Percentiles rank a stretch among this genome's conserved stretches.
These are phyloP conservation scores for Isatis tinctoria DNA, from an alignment of 345 rosid genomes.

Conservation along the genomic window DNA sequence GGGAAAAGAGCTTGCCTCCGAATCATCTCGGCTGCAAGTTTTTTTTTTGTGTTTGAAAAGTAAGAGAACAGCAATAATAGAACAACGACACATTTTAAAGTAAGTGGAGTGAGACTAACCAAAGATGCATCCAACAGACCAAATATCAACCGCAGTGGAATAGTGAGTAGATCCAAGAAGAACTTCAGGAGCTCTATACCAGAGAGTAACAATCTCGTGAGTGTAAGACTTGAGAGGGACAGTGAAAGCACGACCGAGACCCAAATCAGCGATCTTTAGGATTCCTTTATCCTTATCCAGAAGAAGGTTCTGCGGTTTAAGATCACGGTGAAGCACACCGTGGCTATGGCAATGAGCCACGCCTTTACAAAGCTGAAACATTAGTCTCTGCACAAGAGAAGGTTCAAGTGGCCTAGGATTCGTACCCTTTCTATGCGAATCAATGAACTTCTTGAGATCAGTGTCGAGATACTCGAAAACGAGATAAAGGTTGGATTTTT, in stretches of 20 bases:
- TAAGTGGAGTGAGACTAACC: slow-evolving; percentile 10
- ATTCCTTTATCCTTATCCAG: slow-evolving; percentile 81
- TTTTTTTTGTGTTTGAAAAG: neutral
- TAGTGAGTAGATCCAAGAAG: slow-evolving; percentile 91
- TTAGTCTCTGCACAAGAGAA: slow-evolving; percentile 51
- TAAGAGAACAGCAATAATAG: neutral
- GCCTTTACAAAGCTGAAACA: slow-evolving; percentile 86
- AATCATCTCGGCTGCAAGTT: slow-evolving; percentile 72
- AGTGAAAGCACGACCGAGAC: slow-evolving; percentile 89
- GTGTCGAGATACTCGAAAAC: slow-evolving; percentile 91
- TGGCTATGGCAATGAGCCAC: slow-evolving; percentile 95
- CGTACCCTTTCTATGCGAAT: slow-evolving; percentile 7
- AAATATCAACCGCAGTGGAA: slow-evolving; percentile 89
- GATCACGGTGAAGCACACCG: slow-evolving; percentile 94
- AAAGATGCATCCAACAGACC: slow-evolving; percentile 99
- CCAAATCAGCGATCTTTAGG: slow-evolving; percentile 98
- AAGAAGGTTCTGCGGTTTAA: slow-evolving; percentile 91
- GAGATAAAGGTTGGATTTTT: slow-evolving; percentile 38
- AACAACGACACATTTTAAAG: neutral
- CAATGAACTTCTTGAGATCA: slow-evolving; percentile 85
- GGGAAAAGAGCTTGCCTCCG: slow-evolving; percentile 81
- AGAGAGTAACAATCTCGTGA: slow-evolving; percentile 93
- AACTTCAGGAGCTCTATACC: slow-evolving; percentile 98
- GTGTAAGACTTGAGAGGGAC: slow-evolving; percentile 92
- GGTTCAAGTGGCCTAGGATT: slow-evolving; percentile 19